Conservation (phyloP, 768 basidiomycete genomes). For the Trametes cubensis region DNA sequence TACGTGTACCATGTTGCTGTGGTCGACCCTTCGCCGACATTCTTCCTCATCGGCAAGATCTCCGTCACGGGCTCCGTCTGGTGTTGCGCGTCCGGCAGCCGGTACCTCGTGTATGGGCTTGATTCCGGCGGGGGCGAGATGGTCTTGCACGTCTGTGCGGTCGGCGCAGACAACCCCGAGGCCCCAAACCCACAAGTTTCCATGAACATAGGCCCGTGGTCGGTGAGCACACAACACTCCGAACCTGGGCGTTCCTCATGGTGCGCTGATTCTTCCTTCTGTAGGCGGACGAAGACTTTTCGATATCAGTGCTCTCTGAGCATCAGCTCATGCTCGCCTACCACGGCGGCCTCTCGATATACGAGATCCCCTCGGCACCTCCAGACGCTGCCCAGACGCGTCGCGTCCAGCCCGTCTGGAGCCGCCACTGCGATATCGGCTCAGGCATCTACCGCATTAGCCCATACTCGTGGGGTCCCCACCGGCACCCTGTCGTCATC, state of each 20-base stretch:
- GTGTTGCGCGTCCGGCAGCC: constrained; percentile 21
- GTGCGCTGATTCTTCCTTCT: not conserved
- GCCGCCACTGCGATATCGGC: constrained; percentile 21
- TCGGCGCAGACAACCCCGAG: constrained; percentile 7
- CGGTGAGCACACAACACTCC: constrained; percentile 10
- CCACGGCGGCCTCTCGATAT: constrained; percentile 22
- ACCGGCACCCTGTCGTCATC: constrained; percentile 17
- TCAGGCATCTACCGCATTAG: constrained; percentile 24
- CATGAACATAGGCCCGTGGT: constrained; percentile 23
- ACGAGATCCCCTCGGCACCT: constrained; percentile 10
- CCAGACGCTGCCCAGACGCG: not conserved
- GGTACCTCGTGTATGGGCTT: constrained; percentile 19
- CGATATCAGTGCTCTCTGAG: constrained; percentile 20
- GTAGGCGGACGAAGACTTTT: constrained; percentile 23
- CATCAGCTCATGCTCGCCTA: constrained; percentile 19
- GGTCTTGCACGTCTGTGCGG: constrained; percentile 17
- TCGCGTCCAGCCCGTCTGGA: constrained; percentile 18
- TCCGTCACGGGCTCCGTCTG: constrained; percentile 20
- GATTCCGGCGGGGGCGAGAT: constrained; percentile 19
- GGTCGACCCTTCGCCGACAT: constrained; percentile 10
- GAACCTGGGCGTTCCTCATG: not conserved
- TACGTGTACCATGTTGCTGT: constrained; percentile 21
- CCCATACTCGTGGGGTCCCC: constrained; percentile 17
- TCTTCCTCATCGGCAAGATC: constrained; percentile 15
- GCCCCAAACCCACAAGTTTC: constrained; percentile 1